Base-by-base conservation (phyloP, 257 asterid genomes). In the Nicotiana paniculata region DNA sequence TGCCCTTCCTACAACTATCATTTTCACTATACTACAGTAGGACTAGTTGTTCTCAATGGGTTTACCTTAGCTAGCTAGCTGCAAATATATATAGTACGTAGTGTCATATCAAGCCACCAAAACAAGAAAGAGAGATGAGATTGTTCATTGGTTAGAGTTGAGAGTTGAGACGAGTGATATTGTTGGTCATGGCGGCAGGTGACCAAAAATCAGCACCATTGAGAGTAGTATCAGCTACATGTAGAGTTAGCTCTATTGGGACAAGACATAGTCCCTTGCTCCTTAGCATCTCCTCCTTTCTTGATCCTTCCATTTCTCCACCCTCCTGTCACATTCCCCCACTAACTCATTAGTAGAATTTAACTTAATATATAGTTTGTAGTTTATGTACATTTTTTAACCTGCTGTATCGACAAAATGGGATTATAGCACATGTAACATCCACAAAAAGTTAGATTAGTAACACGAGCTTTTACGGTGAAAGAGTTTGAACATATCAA, bases 181-280 rank as follows among this genome's bases (percentile, higher is more conserved):
- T 83, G 86, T 84, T 85, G 81, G 83, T 84, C 90, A 82, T 85
- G 55, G 90, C 89, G 0, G 89, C 87, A 17, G 97, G 91, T 15
- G 97, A 91, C 98, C 97, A 96, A 54, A 93, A 78, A 87, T 92
- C 97, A 28, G 97, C 99, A 9, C 99, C 99, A 24, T 92, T 95
- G 18, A 90, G 82, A 72, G 85, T 89, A 1, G 91, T 82, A 79
- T 87, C 90, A 1, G 93, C 91, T 63, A 93, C 90, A 26, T 87
- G 95, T 33, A 86, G 68, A 48, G 89, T 89, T 16, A 88, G 85
- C 87, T 94, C 97, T 24, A 89, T 78, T 0, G 99, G 99, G 4
- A 92, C 92, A 15, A 96, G 93, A 81, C 99, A 93, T 59, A 96
- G 65, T n/a, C 98, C 98, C 58, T 89, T 86, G 89, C 97, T 91